Evolutionary conservation across 495 filamentous ascomycete genomes (phyloP), one percentile per base, ranked within the genome.

Genomic region (Talaromyces stipitatus): DNA sequence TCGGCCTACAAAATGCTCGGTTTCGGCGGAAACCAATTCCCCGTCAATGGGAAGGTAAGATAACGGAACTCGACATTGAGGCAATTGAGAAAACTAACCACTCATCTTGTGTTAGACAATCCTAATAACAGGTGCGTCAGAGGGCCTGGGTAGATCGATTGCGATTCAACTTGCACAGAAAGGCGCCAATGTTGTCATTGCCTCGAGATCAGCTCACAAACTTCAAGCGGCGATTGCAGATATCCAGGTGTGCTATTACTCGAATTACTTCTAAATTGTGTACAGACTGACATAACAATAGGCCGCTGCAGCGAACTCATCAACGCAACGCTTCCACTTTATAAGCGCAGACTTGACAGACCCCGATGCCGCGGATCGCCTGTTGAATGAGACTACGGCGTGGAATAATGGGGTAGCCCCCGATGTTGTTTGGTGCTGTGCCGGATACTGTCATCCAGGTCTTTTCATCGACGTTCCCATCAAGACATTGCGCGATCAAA

Each of bases 401-500:
- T 97, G 92, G 94, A 96, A 96, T 70, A 71, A 82, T 60, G 85
- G 83, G 33, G 61, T 70, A 20, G 71, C 83, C 9, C 90, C 91
- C 0, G 92, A 97, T 64, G 79, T 96, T 55, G 87, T 97, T 43
- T 97, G 94, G 92, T 91, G 89, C 67, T 85, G 89, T 57, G 95
- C 94, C 11, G 92, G 92, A 62, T 78, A 81, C 59, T 82, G 89
- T 7, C 75, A 75, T 36, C 92, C 95, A 0, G 74, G 83, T 4
- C 85, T 92, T 63, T 97, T 95, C 77, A 67, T 89, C 58, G 89
- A 96, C 57, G 81, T 80, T 14, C 71, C 82, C 22, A 65, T 86
- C n/a, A 66, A 82, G 22, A 77, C 76, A 11, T 72, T 92, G 56
- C 80, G 85, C 22, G 72, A 80, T 62, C 91, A 96, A 72, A 95